Evolutionary conservation across 495 filamentous ascomycete species (phyloP), one percentile per base, ranked within the genome.

Genomic region (Aspergillus nidulans): DNA sequence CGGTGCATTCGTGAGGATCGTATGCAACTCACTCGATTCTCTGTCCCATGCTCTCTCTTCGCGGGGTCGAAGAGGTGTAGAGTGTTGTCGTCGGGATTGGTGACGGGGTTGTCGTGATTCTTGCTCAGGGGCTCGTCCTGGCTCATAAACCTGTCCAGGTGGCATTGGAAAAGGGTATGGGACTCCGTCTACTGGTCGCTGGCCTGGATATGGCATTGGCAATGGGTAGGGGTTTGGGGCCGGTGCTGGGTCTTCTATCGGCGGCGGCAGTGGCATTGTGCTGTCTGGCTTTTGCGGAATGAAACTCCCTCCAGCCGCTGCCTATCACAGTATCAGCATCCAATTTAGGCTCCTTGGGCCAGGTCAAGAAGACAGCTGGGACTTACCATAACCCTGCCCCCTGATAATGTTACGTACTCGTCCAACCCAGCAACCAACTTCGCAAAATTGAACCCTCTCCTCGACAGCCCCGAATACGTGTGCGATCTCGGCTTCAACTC

Each of bases 371-470:
- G 26, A 9, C 5, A 28, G 26, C n/a, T n/a, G 63, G 72, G 66
- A 57, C 56, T 61, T 20, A 64, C 60, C 1, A 65, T 53, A 48
- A 59, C 67, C 39, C 64, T 70, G 46, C 71, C 61, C 7, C 74
- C 72, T 2, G 72, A 69, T 70, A 77, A 70, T 15, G 69, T 61
- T 15, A 75, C 69, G 53, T 75, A 77, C 23, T 73, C 70, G 43
- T 76, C 74, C 25, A 77, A 70, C 15, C 60, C 60, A 48, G 67
- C 71, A 41, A 64, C 64, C 32, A 77, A 23, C 0, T 53, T 58
- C 0, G 71, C 72, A 56, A 75, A 77, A 41, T 77, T 77, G 59
- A 73, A 77, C 6, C 72, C 68, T 8, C 57, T 64, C 1, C 15
- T 42, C 6, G 58, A 51, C 4, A n/a, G n/a, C 15, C 15, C 13